Conservation (phyloP, 768 basidiomycete genomes). For the Tulasnella sp. region DNA sequence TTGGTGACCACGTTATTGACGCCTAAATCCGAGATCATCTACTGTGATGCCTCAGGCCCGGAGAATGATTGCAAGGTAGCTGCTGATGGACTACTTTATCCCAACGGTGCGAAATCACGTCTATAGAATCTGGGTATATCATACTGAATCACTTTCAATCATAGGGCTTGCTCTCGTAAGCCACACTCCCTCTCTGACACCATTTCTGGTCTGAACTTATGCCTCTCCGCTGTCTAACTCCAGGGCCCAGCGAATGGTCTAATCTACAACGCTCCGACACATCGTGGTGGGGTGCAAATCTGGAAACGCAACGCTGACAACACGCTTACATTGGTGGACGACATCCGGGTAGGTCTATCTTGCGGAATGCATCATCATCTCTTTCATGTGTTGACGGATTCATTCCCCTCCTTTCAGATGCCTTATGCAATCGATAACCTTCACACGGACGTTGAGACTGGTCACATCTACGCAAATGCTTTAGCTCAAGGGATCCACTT, state of each 20-base stretch:
- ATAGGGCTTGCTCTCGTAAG: too few species aligned
- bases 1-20: slow-evolving; percentile 26
- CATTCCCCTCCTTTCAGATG: too few species aligned
- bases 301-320: slow-evolving; percentile 51
- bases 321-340: slow-evolving; percentile 42
- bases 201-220: slow-evolving; percentile 18
- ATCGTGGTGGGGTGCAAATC: slow-evolving; percentile 38
- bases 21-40: slow-evolving; percentile 42
- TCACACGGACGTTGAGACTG: too few species aligned
- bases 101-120: slow-evolving; percentile 47
- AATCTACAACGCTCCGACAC: slow-evolving; percentile 44
- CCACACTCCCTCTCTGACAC: too few species aligned
- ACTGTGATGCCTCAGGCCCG: slow-evolving; percentile 37
- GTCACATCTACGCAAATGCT: too few species aligned
- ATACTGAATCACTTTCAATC: too few species aligned
- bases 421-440: too few species aligned
- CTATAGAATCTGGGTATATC: slow-evolving; percentile 13
- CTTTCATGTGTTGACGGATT: too few species aligned
- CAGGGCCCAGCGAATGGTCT: slow-evolving; percentile 30
- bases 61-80: slow-evolving; percentile 52
- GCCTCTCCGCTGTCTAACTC: slow-evolving; percentile 26
- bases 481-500: too few species aligned
- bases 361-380: too few species aligned
- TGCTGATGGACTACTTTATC: slow-evolving; percentile 36
- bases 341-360: slow-evolving; percentile 49